Conservation (phyloP, 1,284 basidiomycete genomes). For the Heterobasidion irregulare region DNA sequence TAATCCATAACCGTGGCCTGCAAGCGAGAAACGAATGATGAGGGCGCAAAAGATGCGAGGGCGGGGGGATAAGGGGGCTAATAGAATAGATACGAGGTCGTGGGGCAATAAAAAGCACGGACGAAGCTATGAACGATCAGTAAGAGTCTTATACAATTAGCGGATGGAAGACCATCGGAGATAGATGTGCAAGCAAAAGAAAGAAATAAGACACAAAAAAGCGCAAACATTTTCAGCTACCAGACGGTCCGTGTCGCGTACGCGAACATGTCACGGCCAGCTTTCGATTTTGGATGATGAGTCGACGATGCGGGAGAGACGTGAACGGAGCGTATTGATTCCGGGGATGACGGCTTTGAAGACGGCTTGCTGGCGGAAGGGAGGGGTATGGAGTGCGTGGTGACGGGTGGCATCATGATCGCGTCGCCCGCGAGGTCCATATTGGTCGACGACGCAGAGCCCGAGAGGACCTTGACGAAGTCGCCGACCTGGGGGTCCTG, state of each 20-base stretch:
- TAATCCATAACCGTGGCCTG: too few species aligned
- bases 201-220: too few species aligned
- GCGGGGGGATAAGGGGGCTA: too few species aligned
- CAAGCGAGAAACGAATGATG: too few species aligned
- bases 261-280: slow-evolving; percentile 12
- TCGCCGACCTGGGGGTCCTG: slow-evolving; percentile 34
- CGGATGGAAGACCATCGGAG: too few species aligned
- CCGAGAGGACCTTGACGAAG: slow-evolving; percentile 35
- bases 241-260: slow-evolving; percentile 13
- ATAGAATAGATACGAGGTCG: too few species aligned
- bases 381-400: slow-evolving; percentile 2
- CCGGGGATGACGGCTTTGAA: neutral
- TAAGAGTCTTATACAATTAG: too few species aligned
- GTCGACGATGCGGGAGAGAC: neutral
- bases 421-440: slow-evolving; percentile 7
- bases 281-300: slow-evolving; percentile 9
- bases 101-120: too few species aligned
- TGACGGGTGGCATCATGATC: neutral
- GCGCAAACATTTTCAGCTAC: slow-evolving; percentile 1
- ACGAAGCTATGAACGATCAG: too few species aligned
- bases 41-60: too few species aligned
- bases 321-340: neutral
- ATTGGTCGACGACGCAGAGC: slow-evolving; percentile 24
- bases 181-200: too few species aligned
- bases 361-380: neutral